Evolutionary conservation across 2,329 filamentous ascomycete genomes (phyloP), one percentile per base, ranked within the genome.

Genomic region (Pseudogymnoascus sp.): DNA sequence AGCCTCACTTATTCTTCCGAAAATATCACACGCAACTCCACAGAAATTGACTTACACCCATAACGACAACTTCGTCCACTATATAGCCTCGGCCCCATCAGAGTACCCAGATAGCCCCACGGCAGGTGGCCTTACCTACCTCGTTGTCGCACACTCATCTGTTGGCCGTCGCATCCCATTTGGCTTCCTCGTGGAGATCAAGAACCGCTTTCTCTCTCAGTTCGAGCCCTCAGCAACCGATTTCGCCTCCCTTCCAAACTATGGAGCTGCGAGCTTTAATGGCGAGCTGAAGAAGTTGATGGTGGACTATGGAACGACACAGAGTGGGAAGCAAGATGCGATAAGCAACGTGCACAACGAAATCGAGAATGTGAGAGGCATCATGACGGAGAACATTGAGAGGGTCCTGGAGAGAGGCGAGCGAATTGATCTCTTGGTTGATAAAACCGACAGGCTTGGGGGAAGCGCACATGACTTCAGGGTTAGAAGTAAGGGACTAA

Each of bases 311-410:
- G 93, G 93, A 62, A 89, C 89, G 25, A 91, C 90, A 8, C 83
- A 85, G 66, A 85, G 85, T 23, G 86, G 89, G 46, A 84, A 89
- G 76, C 82, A 89, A 70, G 91, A 97, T 78, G 91, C 93, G 66
- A 86, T 97, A 65, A 81, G 84, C 62, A 93, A 89, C 66, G 93
- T 91, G 38, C 88, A 91, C 76, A 82, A 86, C 63, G 95, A 97
- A 78, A 97, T 99, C 70, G 93, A 97, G 68, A 93, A 91, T 71
- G 92, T 96, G 61, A 80, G 89, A 63, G 90, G 92, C 67, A 96
- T 96, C 74, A 96, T 96, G 93, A 96, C 91, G 63, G 87, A 92
- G 79, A 96, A 96, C 74, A 96, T 97, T 68, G 93, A 96, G 81
- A 84, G 89, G 61, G 82, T 96, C 67, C 79, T 96, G 42, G 91